Conservation (phyloP, 306 rosid genomes). For the Acacia acuminata region DNA sequence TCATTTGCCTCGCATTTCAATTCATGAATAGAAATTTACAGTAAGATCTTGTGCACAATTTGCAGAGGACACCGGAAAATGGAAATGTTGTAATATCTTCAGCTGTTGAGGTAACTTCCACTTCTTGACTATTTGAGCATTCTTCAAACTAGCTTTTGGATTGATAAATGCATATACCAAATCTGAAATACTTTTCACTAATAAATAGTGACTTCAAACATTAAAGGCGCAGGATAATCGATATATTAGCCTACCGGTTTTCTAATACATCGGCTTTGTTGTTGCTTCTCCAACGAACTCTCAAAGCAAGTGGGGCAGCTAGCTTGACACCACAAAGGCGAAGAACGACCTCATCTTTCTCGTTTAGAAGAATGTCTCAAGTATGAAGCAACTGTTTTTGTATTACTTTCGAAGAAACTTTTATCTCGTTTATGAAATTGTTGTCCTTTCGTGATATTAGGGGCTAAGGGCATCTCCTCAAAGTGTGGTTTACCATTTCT, state of each 20-base stretch:
- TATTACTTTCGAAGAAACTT: slow-evolving; percentile 27
- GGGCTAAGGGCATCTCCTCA: no score
- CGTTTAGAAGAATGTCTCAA: slow-evolving; percentile 99
- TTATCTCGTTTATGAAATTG: slow-evolving; percentile 21
- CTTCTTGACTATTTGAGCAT: slow-evolving; percentile 25
- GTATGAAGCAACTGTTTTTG: slow-evolving; percentile 48
- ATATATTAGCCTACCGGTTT: slow-evolving; percentile 90
- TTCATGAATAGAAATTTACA: slow-evolving; percentile 25
- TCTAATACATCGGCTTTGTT: slow-evolving; percentile 93
- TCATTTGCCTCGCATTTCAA: slow-evolving; percentile 28
- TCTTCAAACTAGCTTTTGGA: slow-evolving; percentile 32
- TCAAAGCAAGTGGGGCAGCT: slow-evolving; percentile 99
- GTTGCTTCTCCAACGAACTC: slow-evolving; percentile 97
- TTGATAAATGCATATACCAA: slow-evolving; percentile 10
- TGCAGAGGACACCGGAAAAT: slow-evolving; percentile 95
- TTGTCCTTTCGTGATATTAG: no score
- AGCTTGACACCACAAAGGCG: slow-evolving; percentile 99
- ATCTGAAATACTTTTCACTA: slow-evolving; percentile 27
- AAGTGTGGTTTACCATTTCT: no score
- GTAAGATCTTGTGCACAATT: slow-evolving; percentile 38
- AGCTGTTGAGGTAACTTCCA: slow-evolving; percentile 74
- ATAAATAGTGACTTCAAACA: slow-evolving; percentile 29
- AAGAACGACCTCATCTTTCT: slow-evolving; percentile 84
- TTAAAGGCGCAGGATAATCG: slow-evolving; percentile 88
- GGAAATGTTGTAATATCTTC: no score